phyloP scores from a whole-genome alignment of 768 basidiomycete genomes.

The Phanerochaete sordida region DNA sequence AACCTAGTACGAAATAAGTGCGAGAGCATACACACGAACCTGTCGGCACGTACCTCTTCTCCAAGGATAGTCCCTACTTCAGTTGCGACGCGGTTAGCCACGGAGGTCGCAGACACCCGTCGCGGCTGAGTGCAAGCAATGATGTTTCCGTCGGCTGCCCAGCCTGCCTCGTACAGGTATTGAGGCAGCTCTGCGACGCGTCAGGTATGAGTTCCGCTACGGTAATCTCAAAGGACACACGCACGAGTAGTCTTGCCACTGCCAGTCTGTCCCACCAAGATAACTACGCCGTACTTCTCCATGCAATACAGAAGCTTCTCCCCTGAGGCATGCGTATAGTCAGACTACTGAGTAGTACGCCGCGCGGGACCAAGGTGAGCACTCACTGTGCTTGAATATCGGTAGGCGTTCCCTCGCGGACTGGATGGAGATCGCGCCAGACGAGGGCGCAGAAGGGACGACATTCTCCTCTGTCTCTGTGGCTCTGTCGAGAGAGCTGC shows the following conservation, averaged over 20 bases:
- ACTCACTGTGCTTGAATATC: constrained; percentile 84
- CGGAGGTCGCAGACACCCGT: constrained; percentile 92
- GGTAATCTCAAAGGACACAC: no score
- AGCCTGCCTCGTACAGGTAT: constrained; percentile 91
- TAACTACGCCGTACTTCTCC: constrained; percentile 79
- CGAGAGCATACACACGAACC: not conserved
- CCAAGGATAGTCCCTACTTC: constrained; percentile 89
- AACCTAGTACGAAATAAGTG: constrained; percentile 48
- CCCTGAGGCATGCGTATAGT: constrained; percentile 37
- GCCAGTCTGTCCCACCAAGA: constrained; percentile 93
- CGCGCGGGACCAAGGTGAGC: not conserved
- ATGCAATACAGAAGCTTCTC: constrained; percentile 79
- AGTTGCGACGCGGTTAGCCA: constrained; percentile 86
- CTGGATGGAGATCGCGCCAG: constrained; percentile 58
- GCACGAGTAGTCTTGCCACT: constrained; percentile 97
- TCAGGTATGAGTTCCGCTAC: no score
- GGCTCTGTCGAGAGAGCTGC: constrained; percentile 83
- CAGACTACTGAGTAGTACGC: not conserved
- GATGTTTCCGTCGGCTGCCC: constrained; percentile 77
- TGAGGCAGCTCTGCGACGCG: constrained; percentile 89
- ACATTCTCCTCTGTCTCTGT: constrained; percentile 73
- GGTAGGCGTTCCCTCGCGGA: constrained; percentile 80
- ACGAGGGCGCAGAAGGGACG: constrained; percentile 58
- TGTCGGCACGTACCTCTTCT: constrained; percentile 62
- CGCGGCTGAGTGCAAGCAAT: constrained; percentile 94